phyloP scores from a whole-genome alignment of 768 basidiomycete species.

The Cystobasidium tubakii region DNA sequence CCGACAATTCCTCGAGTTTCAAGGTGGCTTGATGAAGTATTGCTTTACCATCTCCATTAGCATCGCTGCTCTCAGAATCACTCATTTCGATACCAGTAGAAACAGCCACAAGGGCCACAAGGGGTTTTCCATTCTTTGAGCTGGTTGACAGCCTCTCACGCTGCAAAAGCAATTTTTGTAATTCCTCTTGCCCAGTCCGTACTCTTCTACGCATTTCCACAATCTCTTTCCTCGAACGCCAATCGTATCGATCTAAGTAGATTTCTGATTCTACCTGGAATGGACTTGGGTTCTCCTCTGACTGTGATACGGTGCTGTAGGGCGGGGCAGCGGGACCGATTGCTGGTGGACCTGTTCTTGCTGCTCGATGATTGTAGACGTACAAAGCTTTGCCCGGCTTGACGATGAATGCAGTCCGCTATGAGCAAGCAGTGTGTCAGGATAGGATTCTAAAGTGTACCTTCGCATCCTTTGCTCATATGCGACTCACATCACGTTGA shows the following conservation, averaged over 20 bases:
- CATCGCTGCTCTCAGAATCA: neutral
- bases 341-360: conserved; percentile 6
- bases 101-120: neutral
- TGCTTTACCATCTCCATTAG: neutral
- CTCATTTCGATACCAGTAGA: neutral
- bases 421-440: neutral
- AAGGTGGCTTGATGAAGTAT: neutral
- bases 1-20: neutral
- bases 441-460: neutral
- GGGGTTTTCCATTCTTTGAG: conserved; percentile 2
- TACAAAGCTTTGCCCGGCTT: conserved; percentile 4
- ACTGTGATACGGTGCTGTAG: neutral
- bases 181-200: neutral
- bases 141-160: neutral
- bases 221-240: neutral
- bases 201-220: neutral
- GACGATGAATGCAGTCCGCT: neutral
- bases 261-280: neutral
- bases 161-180: neutral
- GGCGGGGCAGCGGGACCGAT: conserved; percentile 1
- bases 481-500: neutral
- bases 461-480: too few relatives aligned
- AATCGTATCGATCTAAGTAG: conserved; percentile 23
- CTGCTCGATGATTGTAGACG: conserved; percentile 6
- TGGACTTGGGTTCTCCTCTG: neutral